These are phyloP conservation scores for Diaporthe vaccinii DNA, from an alignment of 2,329 filamentous ascomycete genomes.

Conservation along the genomic window DNA sequence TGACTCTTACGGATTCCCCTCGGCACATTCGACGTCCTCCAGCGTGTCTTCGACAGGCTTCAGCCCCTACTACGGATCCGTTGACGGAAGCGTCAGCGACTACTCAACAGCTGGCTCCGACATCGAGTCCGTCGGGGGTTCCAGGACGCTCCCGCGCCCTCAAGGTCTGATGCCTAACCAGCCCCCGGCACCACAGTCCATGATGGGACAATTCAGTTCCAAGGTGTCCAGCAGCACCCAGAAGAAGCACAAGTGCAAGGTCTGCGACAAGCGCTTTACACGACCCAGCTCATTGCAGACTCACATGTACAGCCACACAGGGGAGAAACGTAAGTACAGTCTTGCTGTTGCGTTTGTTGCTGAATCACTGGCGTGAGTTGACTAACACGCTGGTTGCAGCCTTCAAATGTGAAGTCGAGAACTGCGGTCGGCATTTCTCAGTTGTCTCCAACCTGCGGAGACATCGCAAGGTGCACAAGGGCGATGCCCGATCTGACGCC, in stretches of 20 bases:
- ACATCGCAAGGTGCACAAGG: slow-evolving; percentile 96
- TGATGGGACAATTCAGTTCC: slow-evolving; percentile 99
- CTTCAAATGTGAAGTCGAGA: slow-evolving; percentile 93
- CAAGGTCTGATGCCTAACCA: slow-evolving; percentile 72
- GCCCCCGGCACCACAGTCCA: slow-evolving; percentile 88
- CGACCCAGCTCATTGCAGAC: slow-evolving; percentile 94
- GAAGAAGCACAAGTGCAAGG: slow-evolving; percentile 99
- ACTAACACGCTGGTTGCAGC: slow-evolving; percentile 65
- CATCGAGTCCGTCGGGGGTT: slow-evolving; percentile 80
- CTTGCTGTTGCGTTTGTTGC: background rate
- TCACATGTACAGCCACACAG: slow-evolving; percentile 98
- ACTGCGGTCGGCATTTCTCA: slow-evolving; percentile 95
- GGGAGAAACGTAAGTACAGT: slow-evolving; percentile 89
- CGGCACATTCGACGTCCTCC: slow-evolving; percentile 86
- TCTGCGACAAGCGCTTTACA: slow-evolving; percentile 98
- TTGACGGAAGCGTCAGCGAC: slow-evolving; percentile 84
- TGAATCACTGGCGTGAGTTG: background rate
- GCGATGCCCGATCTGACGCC: slow-evolving; percentile 74
- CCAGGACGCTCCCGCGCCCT: slow-evolving; percentile 86
- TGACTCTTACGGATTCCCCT: slow-evolving; percentile 93
- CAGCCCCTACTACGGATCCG: slow-evolving; percentile 86
- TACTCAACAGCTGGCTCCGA: slow-evolving; percentile 93
- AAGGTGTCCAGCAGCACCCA: slow-evolving; percentile 96
- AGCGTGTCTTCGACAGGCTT: slow-evolving; percentile 91
- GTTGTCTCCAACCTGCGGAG: slow-evolving; percentile 95